Conservation (phyloP, 495 filamentous ascomycete species). For the Tetracladium setigerum region DNA sequence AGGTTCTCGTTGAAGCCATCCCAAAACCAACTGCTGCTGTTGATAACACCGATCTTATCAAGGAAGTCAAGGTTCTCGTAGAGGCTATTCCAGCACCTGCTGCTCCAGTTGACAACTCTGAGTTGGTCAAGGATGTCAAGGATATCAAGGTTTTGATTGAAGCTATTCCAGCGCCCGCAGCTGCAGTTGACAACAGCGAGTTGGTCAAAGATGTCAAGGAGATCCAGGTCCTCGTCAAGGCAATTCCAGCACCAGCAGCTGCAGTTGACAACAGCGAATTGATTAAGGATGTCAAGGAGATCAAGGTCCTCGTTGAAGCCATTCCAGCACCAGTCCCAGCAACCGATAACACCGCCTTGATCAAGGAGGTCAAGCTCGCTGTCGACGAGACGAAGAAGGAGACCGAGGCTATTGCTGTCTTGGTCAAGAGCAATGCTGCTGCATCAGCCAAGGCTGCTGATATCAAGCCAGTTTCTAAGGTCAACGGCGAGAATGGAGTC, state of each 20-base stretch:
- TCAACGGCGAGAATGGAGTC: conserved; percentile 5
- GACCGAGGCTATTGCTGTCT: not conserved
- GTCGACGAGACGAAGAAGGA: not conserved
- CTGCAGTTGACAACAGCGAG: conserved; percentile 1
- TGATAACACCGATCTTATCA: not conserved
- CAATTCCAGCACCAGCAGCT: not conserved
- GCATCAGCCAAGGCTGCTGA: not conserved
- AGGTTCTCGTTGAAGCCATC: not conserved
- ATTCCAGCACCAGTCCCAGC: not conserved
- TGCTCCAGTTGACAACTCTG: not conserved
- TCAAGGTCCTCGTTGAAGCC: not conserved
- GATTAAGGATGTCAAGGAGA: not conserved
- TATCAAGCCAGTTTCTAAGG: conserved; percentile 3
- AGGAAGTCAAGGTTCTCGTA: not conserved
- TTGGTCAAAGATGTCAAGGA: not conserved
- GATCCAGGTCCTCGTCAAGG: not conserved
- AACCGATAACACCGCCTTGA: not conserved
- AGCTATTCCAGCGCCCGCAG: not conserved
- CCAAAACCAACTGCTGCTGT: not conserved
- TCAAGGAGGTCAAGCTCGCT: conserved; percentile 1
- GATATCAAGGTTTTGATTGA: not conserved
- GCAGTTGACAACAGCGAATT: not conserved
- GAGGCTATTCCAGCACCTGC: not conserved
- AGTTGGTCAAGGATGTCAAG: not conserved
- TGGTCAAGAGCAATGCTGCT: not conserved